Evolutionary conservation across 257 asterid species (phyloP).

Genomic region (Mentha longifolia): DNA sequence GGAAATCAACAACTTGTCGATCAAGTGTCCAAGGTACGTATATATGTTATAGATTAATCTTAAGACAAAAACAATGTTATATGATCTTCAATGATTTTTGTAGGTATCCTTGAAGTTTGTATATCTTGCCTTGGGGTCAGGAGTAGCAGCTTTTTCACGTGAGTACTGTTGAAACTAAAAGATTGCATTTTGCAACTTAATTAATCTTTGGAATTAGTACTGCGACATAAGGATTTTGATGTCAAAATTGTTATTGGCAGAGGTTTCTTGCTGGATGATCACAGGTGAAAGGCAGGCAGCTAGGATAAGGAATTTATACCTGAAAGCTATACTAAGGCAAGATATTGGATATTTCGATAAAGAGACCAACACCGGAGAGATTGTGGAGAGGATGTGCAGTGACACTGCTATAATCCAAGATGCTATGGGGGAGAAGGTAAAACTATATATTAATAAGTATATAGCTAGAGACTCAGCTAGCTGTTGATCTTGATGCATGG

Average conservation of each 20-base stretch:
- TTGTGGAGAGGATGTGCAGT: constrained; percentile 51
- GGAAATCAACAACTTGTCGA: constrained; percentile 34
- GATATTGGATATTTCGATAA: constrained; percentile 67
- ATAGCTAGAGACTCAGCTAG: too few species aligned
- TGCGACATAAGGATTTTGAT: not conserved
- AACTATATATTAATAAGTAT: too few species aligned
- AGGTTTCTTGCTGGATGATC: constrained; percentile 75
- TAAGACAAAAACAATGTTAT: not conserved
- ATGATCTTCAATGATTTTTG: not conserved
- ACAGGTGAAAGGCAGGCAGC: constrained; percentile 77
- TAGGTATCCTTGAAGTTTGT: constrained; percentile 60
- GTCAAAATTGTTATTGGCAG: constrained; percentile 33
- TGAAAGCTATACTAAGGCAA: constrained; percentile 60
- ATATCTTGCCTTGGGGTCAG: constrained; percentile 64
- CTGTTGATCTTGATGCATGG: not conserved
- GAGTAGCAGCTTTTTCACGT: constrained; percentile 58
- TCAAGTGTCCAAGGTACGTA: constrained; percentile 61
- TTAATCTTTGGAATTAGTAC: too few species aligned
- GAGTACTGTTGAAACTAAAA: constrained; percentile 24
- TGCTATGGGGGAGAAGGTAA: constrained; percentile 81
- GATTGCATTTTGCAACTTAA: not conserved
- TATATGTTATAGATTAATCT: too few species aligned
- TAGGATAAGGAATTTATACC: constrained; percentile 54
- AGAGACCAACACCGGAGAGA: constrained; percentile 61
- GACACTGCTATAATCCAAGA: constrained; percentile 61